Base-by-base conservation (phyloP, 2,329 filamentous ascomycete species). In the Helotiales sp. region DNA sequence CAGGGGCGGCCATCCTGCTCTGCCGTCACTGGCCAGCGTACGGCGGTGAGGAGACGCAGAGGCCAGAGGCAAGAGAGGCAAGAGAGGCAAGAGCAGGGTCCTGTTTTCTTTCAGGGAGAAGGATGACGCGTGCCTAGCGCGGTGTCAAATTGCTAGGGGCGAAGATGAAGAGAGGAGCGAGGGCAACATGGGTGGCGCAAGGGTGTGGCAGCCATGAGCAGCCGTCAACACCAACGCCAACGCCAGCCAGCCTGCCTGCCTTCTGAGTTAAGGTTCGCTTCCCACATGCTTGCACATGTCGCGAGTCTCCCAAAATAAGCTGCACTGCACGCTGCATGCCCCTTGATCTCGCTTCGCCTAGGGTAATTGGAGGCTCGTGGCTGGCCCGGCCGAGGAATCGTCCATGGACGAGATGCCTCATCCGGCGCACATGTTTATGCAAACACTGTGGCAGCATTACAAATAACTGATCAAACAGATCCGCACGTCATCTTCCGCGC, bases 111-210 rank as follows among this genome's bases (percentile, higher is more conserved):
- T 19, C 9, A 22, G 36, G 40, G 48, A 54, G 57, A 57, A 59
- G 55, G 59, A 64, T 59, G 60, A 64, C 60, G 64, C 57, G 63
- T 58, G 58, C 33, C 52, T 62, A 62, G 56, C 47, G 55, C 31
- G 42, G 54, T 64, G 63, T 65, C 61, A 64, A 61, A 62, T 62
- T 62, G 48, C 58, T 47, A 48, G 40, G 55, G 54, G 44, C 13
- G 7, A 42, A 42, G 36, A 36, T n/a, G 17, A 24, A 25, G 40
- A 49, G 49, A 56, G 40, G 50, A 52, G 24, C 19, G 10, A 27
- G 44, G 46, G 4, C n/a, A 15, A 33, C 42, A 36, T 49, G 38
- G 22, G 55, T 47, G 44, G 9, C 36, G 48, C 40, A 47, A 6
- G 9, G 7, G 24, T 15, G 24, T 47, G 36, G 17, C 36, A 22